Evolutionary conservation across 805 yeast genomes (phyloP), one percentile per base, ranked within the genome.

Genomic region (Ogataea haglerorum): DNA sequence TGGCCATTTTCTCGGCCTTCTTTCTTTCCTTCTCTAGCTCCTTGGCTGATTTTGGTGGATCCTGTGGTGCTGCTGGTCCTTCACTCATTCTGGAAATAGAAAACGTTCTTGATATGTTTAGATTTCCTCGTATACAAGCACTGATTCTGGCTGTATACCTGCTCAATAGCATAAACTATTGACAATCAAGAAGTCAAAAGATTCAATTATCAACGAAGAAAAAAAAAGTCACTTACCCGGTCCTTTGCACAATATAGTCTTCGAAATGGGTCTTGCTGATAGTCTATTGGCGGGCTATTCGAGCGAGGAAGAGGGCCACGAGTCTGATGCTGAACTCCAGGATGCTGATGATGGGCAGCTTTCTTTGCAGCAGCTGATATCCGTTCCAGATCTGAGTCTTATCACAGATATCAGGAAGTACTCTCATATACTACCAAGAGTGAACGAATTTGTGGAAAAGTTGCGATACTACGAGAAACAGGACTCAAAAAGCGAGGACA

Each of bases 21-120:
- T 68, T 72, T 48, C 82, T 74, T 56, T 81, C 78, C 34, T 70
- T 67, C 53, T 88, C 95, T 37, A 90, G 63, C 51, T 85, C 87
- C 84, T 78, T 67, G 75, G 79, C 60, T 78, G 77, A 54, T 89
- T 75, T 61, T n/a, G 48, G 48, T 25, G 46, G 30, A 39, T 50
- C 50, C 7, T 51, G 46, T 22, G 32, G 42, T 22, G 41, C 43
- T n/a, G 36, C 34, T 35, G 54, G 52, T 40, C 52, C 46, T 45
- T 52, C 61, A 34, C 61, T 57, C 63, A 58, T 58, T 35, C 24
- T 50, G 18, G 35, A 38, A 6, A 15, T 25, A 5, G 52, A 43
- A 30, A 54, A 41, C 2, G 23, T 31, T 37, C 52, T 45, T 25
- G 30, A 27, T 26, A 25, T 26, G 22, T 23, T 43, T 26, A 36